Base-by-base conservation (phyloP, 352 stramenopile species). In the Globisporangium spinosum region DNA sequence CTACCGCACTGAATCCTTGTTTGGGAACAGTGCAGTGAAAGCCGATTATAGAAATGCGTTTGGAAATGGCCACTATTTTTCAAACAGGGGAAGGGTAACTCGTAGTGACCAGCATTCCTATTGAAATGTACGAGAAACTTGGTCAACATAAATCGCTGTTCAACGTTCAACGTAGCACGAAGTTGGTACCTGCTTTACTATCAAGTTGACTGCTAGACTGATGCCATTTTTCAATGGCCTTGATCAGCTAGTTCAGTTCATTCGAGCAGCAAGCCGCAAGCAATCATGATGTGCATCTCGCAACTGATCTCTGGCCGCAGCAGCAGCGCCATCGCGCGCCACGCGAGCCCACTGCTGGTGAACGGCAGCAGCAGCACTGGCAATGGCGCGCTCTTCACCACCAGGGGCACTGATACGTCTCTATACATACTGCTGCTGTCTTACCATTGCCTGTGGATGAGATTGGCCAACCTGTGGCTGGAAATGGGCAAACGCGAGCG, bases 201-300 rank as follows among this genome's bases (percentile, higher is more conserved):
- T n/a, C n/a, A n/a, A n/a, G n/a, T n/a, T n/a, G n/a, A n/a, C n/a
- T n/a, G n/a, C 34, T 38, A 10, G 12, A 9, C 12, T 38, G 34
- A 9, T 38, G 7, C 34, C 34, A 43, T 63, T 38, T 54, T 49
- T 38, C 27, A 20, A 22, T 23, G 25, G 58, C 13, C 35, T 27
- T 64, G 25, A 64, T 64, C 38, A 27, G 58, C 43, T 55, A 8
- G n/a, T 29, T 22, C 58, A 64, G 45, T 40, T 22, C n/a, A 22
- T n/a, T n/a, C n/a, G n/a, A n/a, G n/a, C n/a, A 17, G 43, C 40
- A 12, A 56, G 34, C 34, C 34, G 34, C 34, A 40, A 40, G 10
- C 34, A 27, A 69, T 45, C 38, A 45, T 69, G 63, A 57, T 69
- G 63, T 55, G 38, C 43, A 58, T 64, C 56, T 47, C 54, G 20